These are phyloP conservation scores for Pseudopyricularia cyperi DNA, from an alignment of 2,329 filamentous ascomycete species.

Conservation along the genomic window DNA sequence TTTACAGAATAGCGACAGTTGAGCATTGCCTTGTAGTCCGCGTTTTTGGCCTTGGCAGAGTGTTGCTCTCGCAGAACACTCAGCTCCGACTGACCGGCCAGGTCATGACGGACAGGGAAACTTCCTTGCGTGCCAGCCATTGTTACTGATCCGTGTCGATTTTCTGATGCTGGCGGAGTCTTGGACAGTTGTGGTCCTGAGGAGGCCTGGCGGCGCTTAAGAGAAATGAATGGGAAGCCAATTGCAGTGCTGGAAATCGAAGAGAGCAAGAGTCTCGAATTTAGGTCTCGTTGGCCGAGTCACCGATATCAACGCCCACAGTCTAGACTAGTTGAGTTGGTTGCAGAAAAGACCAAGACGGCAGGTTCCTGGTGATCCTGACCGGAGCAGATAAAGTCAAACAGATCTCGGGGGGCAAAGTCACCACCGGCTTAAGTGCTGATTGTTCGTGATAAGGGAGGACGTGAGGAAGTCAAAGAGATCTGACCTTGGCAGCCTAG, in stretches of 20 bases:
- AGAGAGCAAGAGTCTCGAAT: background rate
- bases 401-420: too few species aligned
- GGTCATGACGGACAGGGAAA: background rate
- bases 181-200: background rate
- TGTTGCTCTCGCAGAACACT: background rate
- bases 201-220: background rate
- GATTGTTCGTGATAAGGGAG: too few species aligned
- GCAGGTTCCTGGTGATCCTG: too few species aligned
- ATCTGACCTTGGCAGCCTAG: too few species aligned
- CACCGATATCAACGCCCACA: too few species aligned
- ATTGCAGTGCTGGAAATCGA: background rate
- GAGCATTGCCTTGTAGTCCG: conserved; percentile 9
- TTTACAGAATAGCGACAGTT: conserved; percentile 3
- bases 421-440: too few species aligned
- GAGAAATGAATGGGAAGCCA: background rate
- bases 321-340: too few species aligned
- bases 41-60: conserved; percentile 4
- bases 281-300: background rate
- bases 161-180: background rate
- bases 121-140: background rate
- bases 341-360: too few species aligned
- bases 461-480: too few species aligned
- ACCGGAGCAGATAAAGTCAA: too few species aligned
- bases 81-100: background rate
- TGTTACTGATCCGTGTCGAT: background rate